Conservation (phyloP, 148 eudicot species). For the Chenopodium formosanum region DNA sequence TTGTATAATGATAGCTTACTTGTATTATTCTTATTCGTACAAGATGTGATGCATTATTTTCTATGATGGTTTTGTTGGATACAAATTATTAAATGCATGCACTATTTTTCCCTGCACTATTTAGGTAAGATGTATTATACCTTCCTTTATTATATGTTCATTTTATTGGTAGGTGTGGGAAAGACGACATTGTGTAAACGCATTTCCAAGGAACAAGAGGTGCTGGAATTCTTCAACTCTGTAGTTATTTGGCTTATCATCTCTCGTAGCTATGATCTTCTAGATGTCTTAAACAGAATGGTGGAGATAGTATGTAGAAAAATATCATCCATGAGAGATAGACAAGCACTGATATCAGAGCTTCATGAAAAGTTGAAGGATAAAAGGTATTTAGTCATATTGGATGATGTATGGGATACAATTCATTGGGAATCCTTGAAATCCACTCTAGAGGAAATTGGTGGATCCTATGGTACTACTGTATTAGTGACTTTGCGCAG, state of each 20-base stretch:
- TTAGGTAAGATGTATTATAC: too few relatives aligned
- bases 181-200: conserved; percentile 23
- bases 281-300: conserved; percentile 8
- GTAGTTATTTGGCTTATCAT: conserved; percentile 2
- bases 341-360: neutral
- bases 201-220: conserved; percentile 2
- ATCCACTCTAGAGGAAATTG: neutral
- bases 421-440: conserved; percentile 11
- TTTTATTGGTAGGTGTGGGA: conserved; percentile 7
- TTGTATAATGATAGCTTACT: too few relatives aligned
- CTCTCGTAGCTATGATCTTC: neutral
- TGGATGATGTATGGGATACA: conserved; percentile 26
- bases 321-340: neutral
- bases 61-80: too few relatives aligned
- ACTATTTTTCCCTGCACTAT: too few relatives aligned
- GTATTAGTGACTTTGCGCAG: conserved; percentile 11
- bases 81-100: too few relatives aligned
- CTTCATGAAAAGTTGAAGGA: conserved; percentile 1
- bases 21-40: too few relatives aligned
- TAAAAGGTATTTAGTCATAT: conserved; percentile 15
- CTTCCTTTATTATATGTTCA: too few relatives aligned
- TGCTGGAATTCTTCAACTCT: neutral
- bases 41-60: too few relatives aligned
- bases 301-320: neutral
- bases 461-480: conserved; percentile 16